A percentile compares a stretch with the other conserved stretches of the same genome.
Conservation (phyloP, 2,329 filamentous ascomycete genomes). For the Epichloe elymi region DNA sequence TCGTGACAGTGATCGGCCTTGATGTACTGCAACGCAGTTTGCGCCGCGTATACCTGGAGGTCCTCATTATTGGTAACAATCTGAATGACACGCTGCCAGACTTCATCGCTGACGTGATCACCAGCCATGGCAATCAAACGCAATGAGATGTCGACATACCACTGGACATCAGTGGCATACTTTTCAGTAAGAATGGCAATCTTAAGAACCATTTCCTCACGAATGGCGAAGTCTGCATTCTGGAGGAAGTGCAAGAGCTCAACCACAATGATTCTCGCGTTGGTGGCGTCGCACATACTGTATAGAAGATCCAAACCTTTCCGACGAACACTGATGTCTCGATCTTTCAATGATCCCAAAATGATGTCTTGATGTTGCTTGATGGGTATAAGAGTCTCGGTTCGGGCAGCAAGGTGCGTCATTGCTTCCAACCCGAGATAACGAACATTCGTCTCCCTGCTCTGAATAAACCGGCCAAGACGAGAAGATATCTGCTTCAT, state of each 20-base stretch:
- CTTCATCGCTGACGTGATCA: constrained; percentile 96
- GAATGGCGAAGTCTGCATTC: constrained; percentile 91
- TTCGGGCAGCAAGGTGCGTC: constrained; percentile 89
- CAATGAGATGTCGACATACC: constrained; percentile 97
- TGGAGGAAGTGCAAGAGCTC: constrained; percentile 91
- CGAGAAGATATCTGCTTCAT: constrained; percentile 93
- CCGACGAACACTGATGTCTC: constrained; percentile 91
- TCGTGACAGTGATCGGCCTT: constrained; percentile 92
- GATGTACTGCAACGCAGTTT: constrained; percentile 83
- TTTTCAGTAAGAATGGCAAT: constrained; percentile 98
- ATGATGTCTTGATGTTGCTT: constrained; percentile 98
- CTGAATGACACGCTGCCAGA: constrained; percentile 97
- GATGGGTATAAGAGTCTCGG: constrained; percentile 90
- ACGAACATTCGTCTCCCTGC: constrained; percentile 90
- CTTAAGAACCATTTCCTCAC: constrained; percentile 98
- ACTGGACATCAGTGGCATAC: constrained; percentile 95
- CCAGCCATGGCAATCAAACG: constrained; percentile 91
- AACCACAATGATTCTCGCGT: constrained; percentile 83
- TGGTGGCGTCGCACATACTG: constrained; percentile 98
- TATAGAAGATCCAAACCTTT: constrained; percentile 94
- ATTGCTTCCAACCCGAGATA: constrained; percentile 95
- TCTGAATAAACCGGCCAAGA: constrained; percentile 91
- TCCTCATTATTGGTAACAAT: constrained; percentile 99
- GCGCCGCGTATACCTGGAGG: constrained; percentile 88
- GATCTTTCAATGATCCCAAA: constrained; percentile 81